phyloP scores from a whole-genome alignment of 2,329 filamentous ascomycete species.

The Parastagonospora avenae region DNA sequence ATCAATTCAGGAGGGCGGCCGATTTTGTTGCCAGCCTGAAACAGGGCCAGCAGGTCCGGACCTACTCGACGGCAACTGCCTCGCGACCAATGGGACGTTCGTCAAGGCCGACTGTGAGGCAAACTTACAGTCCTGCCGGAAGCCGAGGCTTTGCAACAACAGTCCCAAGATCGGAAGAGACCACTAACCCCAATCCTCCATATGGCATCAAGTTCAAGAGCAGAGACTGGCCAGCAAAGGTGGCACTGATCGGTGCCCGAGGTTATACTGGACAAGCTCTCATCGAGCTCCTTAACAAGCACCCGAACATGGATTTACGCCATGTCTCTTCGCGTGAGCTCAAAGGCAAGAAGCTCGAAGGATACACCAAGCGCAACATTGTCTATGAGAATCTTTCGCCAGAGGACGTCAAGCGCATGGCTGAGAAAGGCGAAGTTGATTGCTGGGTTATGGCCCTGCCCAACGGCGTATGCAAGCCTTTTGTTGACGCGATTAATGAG shows the following conservation, averaged over 20 bases:
- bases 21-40: slow-evolving; percentile 68
- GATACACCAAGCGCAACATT: slow-evolving; percentile 89
- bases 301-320: slow-evolving; percentile 86
- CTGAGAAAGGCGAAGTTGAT: slow-evolving; percentile 82
- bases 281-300: slow-evolving; percentile 82
- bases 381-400: slow-evolving; percentile 88
- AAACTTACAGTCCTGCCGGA: slow-evolving; percentile 40
- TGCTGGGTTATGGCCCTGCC: slow-evolving; percentile 98
- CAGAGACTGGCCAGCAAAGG: slow-evolving; percentile 75
- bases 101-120: slow-evolving; percentile 31
- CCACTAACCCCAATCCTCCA: slow-evolving; percentile 87
- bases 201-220: slow-evolving; percentile 87
- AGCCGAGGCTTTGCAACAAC: slow-evolving; percentile 63
- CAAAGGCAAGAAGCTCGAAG: slow-evolving; percentile 81
- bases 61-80: slow-evolving; percentile 62
- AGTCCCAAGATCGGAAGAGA: slow-evolving; percentile 43
- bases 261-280: slow-evolving; percentile 94
- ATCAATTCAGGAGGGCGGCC: slow-evolving; percentile 79
- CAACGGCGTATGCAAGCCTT: slow-evolving; percentile 93
- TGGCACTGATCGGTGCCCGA: slow-evolving; percentile 87
- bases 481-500: slow-evolving; percentile 83
- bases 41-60: slow-evolving; percentile 67
- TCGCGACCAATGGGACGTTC: slow-evolving; percentile 40
- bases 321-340: slow-evolving; percentile 95
- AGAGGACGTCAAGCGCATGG: slow-evolving; percentile 85